These are phyloP conservation scores for Sporothrix sp. DNA, from an alignment of 2,329 filamentous ascomycete genomes.

Conservation along the genomic window DNA sequence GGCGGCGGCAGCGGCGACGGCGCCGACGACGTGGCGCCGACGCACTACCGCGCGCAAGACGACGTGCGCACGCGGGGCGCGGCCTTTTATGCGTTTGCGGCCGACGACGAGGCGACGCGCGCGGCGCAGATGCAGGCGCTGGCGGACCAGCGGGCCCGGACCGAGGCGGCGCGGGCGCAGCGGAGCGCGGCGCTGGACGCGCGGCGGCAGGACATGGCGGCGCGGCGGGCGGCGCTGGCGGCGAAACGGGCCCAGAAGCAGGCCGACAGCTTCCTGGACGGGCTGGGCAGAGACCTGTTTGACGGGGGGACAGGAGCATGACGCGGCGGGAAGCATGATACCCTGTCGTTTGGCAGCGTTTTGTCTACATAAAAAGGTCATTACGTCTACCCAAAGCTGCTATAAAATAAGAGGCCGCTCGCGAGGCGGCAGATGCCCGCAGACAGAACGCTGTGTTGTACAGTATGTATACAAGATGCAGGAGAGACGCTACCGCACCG, in stretches of 20 bases:
- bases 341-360: no score
- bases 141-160: slow-evolving; percentile 55
- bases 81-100: slow-evolving; percentile 84
- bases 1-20: slow-evolving; percentile 28
- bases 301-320: no score
- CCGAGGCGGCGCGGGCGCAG: slow-evolving; percentile 51
- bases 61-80: slow-evolving; percentile 84
- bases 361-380: no score
- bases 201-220: slow-evolving; percentile 54
- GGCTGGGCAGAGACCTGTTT: slow-evolving; percentile 20
- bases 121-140: slow-evolving; percentile 65
- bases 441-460: no score
- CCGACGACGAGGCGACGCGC: slow-evolving; percentile 60
- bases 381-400: no score
- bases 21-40: slow-evolving; percentile 17
- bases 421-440: no score
- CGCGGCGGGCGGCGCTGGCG: slow-evolving; percentile 48
- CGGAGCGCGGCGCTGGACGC: slow-evolving; percentile 52
- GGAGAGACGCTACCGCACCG: no score
- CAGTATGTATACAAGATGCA: no score
- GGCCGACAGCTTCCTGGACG: slow-evolving; percentile 29
- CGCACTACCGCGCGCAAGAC: slow-evolving; percentile 75
- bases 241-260: slow-evolving; percentile 30
- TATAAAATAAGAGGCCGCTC: no score
- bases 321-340: no score